Conservation (phyloP, 768 basidiomycete species). For the Leccinum incarnatum region DNA sequence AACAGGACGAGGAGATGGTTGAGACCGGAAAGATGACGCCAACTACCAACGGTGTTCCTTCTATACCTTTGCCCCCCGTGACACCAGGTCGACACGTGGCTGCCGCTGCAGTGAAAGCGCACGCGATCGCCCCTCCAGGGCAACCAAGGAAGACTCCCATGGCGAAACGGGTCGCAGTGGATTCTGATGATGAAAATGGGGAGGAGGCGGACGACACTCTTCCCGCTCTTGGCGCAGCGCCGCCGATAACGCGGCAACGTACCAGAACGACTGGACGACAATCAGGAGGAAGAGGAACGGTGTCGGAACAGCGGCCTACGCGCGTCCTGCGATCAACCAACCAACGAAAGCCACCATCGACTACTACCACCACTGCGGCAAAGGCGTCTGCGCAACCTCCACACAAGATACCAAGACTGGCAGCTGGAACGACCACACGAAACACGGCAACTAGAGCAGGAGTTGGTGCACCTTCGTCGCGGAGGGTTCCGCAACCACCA, state of each 20-base stretch:
- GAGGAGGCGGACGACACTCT: constrained; percentile 59
- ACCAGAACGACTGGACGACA: constrained; percentile 38
- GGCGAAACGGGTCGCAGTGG: constrained; percentile 64
- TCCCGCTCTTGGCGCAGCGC: constrained; percentile 57
- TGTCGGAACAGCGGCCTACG: constrained; percentile 70
- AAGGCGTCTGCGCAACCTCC: constrained; percentile 47
- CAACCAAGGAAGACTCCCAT: constrained; percentile 88
- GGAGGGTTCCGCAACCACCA: constrained; percentile 43
- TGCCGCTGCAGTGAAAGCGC: constrained; percentile 65
- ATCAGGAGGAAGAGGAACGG: constrained; percentile 47
- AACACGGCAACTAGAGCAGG: constrained; percentile 42
- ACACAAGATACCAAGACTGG: constrained; percentile 69
- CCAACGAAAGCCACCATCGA: constrained; percentile 52
- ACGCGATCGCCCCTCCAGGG: constrained; percentile 70
- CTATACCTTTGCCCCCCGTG: constrained; percentile 58
- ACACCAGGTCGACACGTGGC: constrained; percentile 79
- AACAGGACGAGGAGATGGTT: constrained; percentile 62
- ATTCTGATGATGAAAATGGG: constrained; percentile 63
- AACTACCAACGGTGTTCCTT: constrained; percentile 17
- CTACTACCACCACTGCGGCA: constrained; percentile 35
- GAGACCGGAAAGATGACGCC: constrained; percentile 41
- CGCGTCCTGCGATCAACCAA: constrained; percentile 69
- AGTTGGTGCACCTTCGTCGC: constrained; percentile 30
- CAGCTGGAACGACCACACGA: constrained; percentile 49
- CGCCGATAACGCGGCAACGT: constrained; percentile 36